Conservation (phyloP, 805 yeast genomes). For the Saccharomyces eubayanus region DNA sequence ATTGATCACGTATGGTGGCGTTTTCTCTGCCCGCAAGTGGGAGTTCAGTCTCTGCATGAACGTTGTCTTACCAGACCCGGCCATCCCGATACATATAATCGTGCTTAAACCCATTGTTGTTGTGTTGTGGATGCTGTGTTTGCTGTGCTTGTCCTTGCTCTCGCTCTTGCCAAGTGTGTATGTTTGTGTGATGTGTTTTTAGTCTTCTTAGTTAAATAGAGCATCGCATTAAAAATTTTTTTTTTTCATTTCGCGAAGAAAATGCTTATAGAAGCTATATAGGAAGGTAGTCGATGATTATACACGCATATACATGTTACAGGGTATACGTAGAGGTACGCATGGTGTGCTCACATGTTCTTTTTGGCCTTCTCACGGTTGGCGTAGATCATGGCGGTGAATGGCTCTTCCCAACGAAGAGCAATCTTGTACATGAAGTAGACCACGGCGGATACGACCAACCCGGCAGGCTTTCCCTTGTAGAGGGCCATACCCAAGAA, state of each 20-base stretch:
- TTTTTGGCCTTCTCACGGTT: conserved; percentile 42
- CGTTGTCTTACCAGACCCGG: conserved; percentile 91
- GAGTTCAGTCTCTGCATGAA: conserved; percentile 92
- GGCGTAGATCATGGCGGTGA: conserved; percentile 87
- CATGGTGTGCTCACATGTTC: background rate
- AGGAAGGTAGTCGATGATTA: background rate
- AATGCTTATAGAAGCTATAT: background rate
- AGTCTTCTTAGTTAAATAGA: background rate
- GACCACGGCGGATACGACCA: conserved; percentile 64
- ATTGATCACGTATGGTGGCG: conserved; percentile 85
- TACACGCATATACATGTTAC: background rate
- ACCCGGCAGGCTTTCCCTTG: conserved; percentile 85
- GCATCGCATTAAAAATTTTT: background rate
- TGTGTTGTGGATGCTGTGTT: background rate
- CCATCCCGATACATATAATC: conserved; percentile 54
- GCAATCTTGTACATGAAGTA: conserved; percentile 78
- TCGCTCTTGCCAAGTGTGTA: background rate
- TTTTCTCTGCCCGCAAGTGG: conserved; percentile 63
- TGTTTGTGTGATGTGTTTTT: background rate
- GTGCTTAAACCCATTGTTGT: conserved; percentile 33
- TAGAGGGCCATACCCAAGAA: conserved; percentile 86
- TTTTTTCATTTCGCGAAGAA: background rate
- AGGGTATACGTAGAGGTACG: background rate
- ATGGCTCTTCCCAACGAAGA: conserved; percentile 86
- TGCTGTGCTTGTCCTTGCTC: too few relatives aligned